Evolutionary conservation across 345 rosid genomes (phyloP), one percentile per base, ranked within the genome.

Genomic region (Corchorus olitorius): DNA sequence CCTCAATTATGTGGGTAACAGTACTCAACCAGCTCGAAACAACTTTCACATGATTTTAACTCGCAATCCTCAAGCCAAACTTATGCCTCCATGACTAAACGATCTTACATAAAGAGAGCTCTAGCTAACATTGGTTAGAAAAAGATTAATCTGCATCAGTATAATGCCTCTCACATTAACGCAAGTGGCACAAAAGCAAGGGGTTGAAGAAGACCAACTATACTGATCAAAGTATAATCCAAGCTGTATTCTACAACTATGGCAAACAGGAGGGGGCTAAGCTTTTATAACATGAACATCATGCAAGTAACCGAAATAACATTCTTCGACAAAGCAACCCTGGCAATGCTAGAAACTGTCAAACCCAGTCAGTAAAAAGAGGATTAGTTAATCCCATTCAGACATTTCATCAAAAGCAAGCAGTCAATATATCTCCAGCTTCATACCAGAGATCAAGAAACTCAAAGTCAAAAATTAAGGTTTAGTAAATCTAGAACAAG

Each of bases 381-480:
- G 12, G 19, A 37, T 35, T 6, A 63, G 6, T 63, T 63, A 63
- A 63, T 63, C 6, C 46, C 66, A 12, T 62, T 35, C 19, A 35
- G 66, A 35, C 1, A 27, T 62, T 35, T 62, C 20, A 62, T 35
- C 19, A 62, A 35, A 62, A 62, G 46, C 66, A 13, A 34, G 19
- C 67, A n/a, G 20, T 37, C 11, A 63, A 62, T 35, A 3, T 62
- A 62, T 56, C 66, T 17, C 67, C 67, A 63, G 34, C 67, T 63
- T n/a, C 46, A 45, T 8, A 63, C 55, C 56, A 68, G 56, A 48
- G 56, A 68, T 48, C 20, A 27, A 11, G 49, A 13, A 48, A 53
- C 55, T 1, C 1, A 9, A 68, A 19, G 54, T 68, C 19, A 68
- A 67, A 68, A 48, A 7, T 7, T 49, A 48, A 14, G 22, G 35